Evolutionary conservation across 2,329 filamentous ascomycete genomes (phyloP).

Genomic region (Penicillium palitans): DNA sequence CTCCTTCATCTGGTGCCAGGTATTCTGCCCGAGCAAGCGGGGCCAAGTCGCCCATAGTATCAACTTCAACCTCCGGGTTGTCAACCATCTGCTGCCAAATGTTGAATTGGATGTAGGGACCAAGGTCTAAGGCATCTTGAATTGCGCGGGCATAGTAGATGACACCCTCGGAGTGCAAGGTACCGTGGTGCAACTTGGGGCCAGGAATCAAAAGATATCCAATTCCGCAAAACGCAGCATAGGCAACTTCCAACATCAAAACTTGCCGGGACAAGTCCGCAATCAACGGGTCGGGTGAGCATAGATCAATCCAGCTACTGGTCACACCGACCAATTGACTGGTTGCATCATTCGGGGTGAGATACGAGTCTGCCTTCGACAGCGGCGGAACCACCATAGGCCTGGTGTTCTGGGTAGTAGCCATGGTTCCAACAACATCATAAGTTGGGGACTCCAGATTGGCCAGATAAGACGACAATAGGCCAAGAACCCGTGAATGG

Average conservation of each 20-base stretch:
- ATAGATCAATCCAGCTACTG: conserved; percentile 92
- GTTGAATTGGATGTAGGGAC: conserved; percentile 74
- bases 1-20: conserved; percentile 32
- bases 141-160: conserved; percentile 81
- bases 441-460: conserved; percentile 40
- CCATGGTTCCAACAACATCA: conserved; percentile 41
- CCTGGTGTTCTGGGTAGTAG: conserved; percentile 43
- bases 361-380: conserved; percentile 53
- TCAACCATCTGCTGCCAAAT: conserved; percentile 83
- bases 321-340: conserved; percentile 74
- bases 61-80: conserved; percentile 58
- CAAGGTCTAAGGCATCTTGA: conserved; percentile 73
- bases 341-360: conserved; percentile 79
- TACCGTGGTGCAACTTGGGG: conserved; percentile 65
- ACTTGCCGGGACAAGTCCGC: conserved; percentile 86
- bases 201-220: conserved; percentile 80
- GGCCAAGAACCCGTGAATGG: conserved; percentile 57
- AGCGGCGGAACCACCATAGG: conserved; percentile 45
- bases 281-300: conserved; percentile 77
- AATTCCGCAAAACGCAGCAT: conserved; percentile 92
- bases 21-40: conserved; percentile 46
- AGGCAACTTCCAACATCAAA: conserved; percentile 85
- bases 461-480: conserved; percentile 54
- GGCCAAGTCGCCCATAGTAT: conserved; percentile 47
- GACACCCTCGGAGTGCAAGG: conserved; percentile 50